Base-by-base conservation (phyloP, 179 eudicot species). In the Gypsophila paniculata region DNA sequence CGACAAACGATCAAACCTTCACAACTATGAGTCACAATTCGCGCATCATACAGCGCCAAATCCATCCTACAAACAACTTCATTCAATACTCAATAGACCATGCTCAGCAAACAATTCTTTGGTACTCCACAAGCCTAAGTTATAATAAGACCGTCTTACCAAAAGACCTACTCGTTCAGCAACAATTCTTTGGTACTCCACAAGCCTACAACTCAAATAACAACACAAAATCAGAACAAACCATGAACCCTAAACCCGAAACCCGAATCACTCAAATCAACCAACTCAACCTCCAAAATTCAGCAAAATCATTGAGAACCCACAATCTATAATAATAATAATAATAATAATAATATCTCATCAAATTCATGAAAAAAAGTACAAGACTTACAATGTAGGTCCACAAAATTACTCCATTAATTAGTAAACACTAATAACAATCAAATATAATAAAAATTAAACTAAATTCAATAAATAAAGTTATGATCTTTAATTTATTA, bases 31-130 rank as follows among this genome's bases (percentile, higher is more conserved):
- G 57, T 74, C 61, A 19, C 75, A 42, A 65, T 39, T 12, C 71
- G n/a, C 42, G 69, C 55, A 69, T 65, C 64, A 65, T 4, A 63
- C 23, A 26, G 64, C 49, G 48, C 76, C 69, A 67, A 46, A 68
- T 71, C 55, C 81, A 81, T 74, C 36, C 76, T 71, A 68, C 61
- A 55, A 29, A 7, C 34, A 61, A 53, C 26, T 49, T 46, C 72
- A 55, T 9, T 29, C 34, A 29, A 4, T 29, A 29, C 1, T 29
- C 34, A 23, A 61, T 69, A 66, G 39, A 46, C 18, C n/a, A 18
- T n/a, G 25, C 22, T n/a, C 57, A 29, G 32, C 34, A 52, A 52
- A 23, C 44, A 67, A 36, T 65, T 61, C 64, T 38, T 63, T 32
- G 42, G 51, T 51, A 59, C 58, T 39, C 65, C 44, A 58, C 71